phyloP scores from a whole-genome alignment of 1,139 yeast genomes.

The Hyphopichia buzzinii region DNA sequence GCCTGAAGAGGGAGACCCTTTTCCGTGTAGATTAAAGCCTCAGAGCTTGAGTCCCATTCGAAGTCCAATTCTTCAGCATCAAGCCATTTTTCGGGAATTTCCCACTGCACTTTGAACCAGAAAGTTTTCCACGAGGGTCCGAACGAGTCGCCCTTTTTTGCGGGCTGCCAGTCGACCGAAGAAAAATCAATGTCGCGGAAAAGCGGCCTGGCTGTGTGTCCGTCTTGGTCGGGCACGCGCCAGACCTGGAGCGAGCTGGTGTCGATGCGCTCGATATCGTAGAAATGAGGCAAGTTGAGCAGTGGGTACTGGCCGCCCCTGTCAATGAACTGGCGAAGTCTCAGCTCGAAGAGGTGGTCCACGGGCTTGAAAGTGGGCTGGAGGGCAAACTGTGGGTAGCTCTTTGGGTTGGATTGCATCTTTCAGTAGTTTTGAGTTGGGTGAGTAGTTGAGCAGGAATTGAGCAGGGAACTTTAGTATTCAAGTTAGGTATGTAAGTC shows the following conservation, averaged over 20 bases:
- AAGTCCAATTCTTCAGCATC: constrained; percentile 52
- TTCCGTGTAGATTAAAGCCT: constrained; percentile 72
- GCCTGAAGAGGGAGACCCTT: constrained; percentile 77
- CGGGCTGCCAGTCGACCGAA: constrained; percentile 50
- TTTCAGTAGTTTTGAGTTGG: too few relatives aligned
- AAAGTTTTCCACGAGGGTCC: constrained; percentile 98
- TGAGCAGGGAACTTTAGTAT: too few relatives aligned
- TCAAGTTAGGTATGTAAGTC: too few relatives aligned
- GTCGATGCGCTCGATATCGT: constrained; percentile 58
- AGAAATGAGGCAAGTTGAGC: constrained; percentile 80
- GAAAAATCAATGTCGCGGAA: constrained; percentile 60
- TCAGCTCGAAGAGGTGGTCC: constrained; percentile 70
- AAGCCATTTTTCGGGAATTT: constrained; percentile 62
- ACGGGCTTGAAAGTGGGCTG: constrained; percentile 84
- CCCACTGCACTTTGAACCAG: constrained; percentile 75
- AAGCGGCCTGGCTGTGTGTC: constrained; percentile 63
- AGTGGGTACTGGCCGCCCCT: constrained; percentile 66
- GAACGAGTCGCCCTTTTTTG: constrained; percentile 70
- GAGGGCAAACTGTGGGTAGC: constrained; percentile 38
- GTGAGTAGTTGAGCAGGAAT: too few relatives aligned
- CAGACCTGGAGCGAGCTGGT: constrained; percentile 49
- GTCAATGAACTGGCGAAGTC: constrained; percentile 79
- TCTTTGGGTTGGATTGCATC: too few relatives aligned
- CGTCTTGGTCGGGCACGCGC: constrained; percentile 58
- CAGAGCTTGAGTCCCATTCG: constrained; percentile 86